A percentile compares a stretch with the other conserved stretches of the same genome.
Conservation (phyloP, 2,329 filamentous ascomycete genomes). For the Reticulascus tulasneorum region DNA sequence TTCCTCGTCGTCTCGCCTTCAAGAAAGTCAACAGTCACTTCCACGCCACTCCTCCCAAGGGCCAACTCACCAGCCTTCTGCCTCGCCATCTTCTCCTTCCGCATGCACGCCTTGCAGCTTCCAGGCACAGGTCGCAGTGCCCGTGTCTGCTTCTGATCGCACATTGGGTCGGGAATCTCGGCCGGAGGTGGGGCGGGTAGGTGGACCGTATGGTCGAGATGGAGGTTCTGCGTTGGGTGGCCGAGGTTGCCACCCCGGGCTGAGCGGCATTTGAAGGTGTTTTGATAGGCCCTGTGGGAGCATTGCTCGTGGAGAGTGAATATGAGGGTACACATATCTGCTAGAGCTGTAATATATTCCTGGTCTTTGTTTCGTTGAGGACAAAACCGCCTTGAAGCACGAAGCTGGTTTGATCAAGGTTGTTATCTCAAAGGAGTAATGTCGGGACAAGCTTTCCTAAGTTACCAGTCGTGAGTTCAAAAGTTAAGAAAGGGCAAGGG, state of each 20-base stretch:
- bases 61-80: slow-evolving; percentile 1
- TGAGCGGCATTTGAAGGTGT: slow-evolving; percentile 25
- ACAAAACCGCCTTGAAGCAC: no score
- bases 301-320: slow-evolving; percentile 22
- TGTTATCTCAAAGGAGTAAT: no score
- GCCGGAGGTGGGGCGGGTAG: slow-evolving; percentile 14
- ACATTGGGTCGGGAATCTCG: slow-evolving; percentile 5
- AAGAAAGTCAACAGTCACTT: neutral
- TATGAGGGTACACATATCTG: slow-evolving; percentile 28
- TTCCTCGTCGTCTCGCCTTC: neutral
- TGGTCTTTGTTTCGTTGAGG: no score
- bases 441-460: no score
- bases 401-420: no score
- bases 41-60: neutral
- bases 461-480: no score
- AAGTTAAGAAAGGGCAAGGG: neutral
- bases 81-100: slow-evolving; percentile 3
- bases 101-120: slow-evolving; percentile 17
- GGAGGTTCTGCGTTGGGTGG: slow-evolving; percentile 2
- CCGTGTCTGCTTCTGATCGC: slow-evolving; percentile 15
- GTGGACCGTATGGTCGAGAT: slow-evolving; percentile 14
- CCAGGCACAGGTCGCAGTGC: slow-evolving; percentile 19
- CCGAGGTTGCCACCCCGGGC: slow-evolving; percentile 16
- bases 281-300: slow-evolving; percentile 28
- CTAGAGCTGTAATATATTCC: no score